Evolutionary conservation across 352 stramenopile genomes (phyloP), one percentile per base, ranked within the genome.

Genomic region (Saprolegnia diclina): DNA sequence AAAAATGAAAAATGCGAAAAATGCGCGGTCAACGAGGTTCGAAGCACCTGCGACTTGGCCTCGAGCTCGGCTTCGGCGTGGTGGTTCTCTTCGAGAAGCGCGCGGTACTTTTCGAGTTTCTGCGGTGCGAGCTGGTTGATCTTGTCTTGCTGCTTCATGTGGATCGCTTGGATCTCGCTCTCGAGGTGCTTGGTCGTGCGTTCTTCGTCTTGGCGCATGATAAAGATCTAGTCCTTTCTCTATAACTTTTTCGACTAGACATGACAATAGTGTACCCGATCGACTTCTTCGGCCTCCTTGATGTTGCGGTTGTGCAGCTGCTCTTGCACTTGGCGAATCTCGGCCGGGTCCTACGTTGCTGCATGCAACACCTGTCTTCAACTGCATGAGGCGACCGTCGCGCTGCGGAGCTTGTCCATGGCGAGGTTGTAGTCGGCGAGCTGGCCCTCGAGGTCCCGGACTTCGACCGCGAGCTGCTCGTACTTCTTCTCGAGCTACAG

Each of bases 401-500:
- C 76, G 42, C 83, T 91, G 32, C 81, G 76, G 40, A 90, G 75
- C 74, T 98, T 98, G 73, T 97, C 91, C 81, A 97, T 96, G 22
- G 92, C 92, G 24, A 97, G 76, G 73, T 97, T 98, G 71, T 97
- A 96, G 76, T 98, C 92, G 0, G 91, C 91, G 19, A 98, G 76
- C 52, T 92, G 90, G 1, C 92, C 92, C 74, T 98, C 90, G n/a
- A 97, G 67, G 48, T 89, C 78, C 26, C 91, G 82, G 50, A 95
- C 88, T 61, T 89, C 76, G 48, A 76, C 56, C 6, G 80, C 80
- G 48, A 91, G 74, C 44, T 74, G 77, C 79, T 91, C 81, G 72
- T 91, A 91, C 67, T 89, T 89, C 29, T 82, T 80, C 65, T 91
- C 83, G 1, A 91, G 71, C 71, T 69, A 69, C 7, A 52, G n/a